Conservation (phyloP, 176 grass and related monocot species). For the Oryza brachyantha region DNA sequence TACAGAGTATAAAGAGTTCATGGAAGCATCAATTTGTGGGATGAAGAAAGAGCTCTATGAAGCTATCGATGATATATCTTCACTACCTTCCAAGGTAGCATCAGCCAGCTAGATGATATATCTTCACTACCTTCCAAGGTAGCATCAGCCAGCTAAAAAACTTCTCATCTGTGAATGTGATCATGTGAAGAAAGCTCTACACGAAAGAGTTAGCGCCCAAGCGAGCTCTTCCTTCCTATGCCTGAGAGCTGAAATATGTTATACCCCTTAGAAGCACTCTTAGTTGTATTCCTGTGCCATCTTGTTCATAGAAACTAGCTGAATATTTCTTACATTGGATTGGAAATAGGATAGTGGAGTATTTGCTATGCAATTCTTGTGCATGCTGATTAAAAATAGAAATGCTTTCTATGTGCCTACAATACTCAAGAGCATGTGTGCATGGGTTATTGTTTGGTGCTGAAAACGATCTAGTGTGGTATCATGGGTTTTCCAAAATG, state of each 20-base stretch:
- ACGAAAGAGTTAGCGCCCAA: neutral
- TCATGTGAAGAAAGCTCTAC: neutral
- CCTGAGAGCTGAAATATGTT: neutral
- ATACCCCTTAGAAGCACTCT: neutral
- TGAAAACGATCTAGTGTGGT: too few species aligned
- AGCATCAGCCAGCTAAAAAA: neutral
- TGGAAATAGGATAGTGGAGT: neutral
- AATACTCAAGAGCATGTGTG: too few species aligned
- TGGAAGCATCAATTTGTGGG: constrained; percentile 36
- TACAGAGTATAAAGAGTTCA: constrained; percentile 59
- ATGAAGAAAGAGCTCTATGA: constrained; percentile 59
- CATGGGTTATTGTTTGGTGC: neutral
- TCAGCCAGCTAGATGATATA: constrained; percentile 36
- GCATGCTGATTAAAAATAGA: neutral
- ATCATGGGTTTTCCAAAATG: neutral
- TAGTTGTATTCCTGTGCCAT: neutral
- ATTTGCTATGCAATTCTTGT: neutral
- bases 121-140: constrained; percentile 46
- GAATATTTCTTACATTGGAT: neutral
- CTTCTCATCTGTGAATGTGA: neutral
- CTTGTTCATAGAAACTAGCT: neutral
- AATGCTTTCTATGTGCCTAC: neutral
- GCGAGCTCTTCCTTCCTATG: neutral
- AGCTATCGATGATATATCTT: constrained; percentile 49
- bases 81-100: constrained; percentile 37